Conservation (phyloP, 2,329 filamentous ascomycete species). For the Trichoderma endophyticum region DNA sequence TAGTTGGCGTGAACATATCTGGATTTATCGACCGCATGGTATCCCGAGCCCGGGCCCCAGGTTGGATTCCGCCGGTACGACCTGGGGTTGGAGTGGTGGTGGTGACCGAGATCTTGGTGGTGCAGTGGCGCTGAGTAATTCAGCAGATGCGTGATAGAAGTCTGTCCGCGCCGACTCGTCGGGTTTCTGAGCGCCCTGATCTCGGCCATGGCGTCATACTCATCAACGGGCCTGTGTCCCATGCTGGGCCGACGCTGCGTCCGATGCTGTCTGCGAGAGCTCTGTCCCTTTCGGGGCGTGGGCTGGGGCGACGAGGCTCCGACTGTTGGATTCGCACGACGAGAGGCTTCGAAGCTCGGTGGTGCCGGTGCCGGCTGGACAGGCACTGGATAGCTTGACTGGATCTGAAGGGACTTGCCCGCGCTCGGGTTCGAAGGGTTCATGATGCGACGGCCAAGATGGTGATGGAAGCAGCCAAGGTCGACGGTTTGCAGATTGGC, state of each 20-base stretch:
- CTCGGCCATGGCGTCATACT: conserved; percentile 88
- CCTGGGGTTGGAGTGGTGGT: conserved; percentile 40
- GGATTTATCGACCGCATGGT: conserved; percentile 88
- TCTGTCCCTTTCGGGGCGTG: conserved; percentile 71
- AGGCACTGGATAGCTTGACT: conserved; percentile 41
- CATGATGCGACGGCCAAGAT: conserved; percentile 27
- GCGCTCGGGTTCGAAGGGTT: conserved; percentile 32
- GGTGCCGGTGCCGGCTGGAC: conserved; percentile 42
- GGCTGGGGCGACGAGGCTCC: conserved; percentile 29
- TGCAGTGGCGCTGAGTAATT: conserved; percentile 81
- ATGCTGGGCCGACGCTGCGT: conserved; percentile 67
- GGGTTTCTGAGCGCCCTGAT: conserved; percentile 58
- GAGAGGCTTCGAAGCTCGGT: conserved; percentile 49
- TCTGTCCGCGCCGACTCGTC: conserved; percentile 80
- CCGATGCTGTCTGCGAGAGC: conserved; percentile 77
- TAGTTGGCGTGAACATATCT: conserved; percentile 94
- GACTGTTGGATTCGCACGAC: conserved; percentile 42
- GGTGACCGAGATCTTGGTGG: conserved; percentile 51
- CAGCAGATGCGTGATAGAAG: conserved; percentile 94
- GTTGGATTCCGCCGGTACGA: conserved; percentile 68
- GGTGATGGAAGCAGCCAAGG: not conserved
- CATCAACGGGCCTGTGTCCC: conserved; percentile 48
- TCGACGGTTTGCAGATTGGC: not conserved
- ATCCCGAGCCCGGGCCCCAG: conserved; percentile 83
- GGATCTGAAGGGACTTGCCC: conserved; percentile 52